A percentile compares a stretch with the other conserved stretches of the same genome.
Conservation (phyloP, 2,329 filamentous ascomycete genomes). For the Aureobasidium sp. region DNA sequence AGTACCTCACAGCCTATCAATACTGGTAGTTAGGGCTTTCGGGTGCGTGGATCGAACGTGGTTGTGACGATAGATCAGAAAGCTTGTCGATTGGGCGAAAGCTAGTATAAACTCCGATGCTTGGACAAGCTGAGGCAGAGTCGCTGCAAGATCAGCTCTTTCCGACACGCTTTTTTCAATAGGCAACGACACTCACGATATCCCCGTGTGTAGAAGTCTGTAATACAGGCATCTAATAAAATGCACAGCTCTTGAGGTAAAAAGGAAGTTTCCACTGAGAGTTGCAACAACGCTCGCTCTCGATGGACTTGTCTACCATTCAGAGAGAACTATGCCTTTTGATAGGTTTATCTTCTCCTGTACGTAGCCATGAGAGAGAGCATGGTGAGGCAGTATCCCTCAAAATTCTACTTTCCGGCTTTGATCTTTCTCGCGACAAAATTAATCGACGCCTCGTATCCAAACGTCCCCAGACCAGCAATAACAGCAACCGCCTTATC, state of each 20-base stretch:
- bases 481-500: slow-evolving; percentile 71
- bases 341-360: no score
- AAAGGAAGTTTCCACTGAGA: no score
- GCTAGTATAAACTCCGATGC: no score
- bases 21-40: no score
- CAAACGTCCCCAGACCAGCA: slow-evolving; percentile 50
- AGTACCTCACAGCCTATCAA: no score
- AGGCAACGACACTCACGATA: background rate
- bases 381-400: no score
- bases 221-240: no score
- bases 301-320: no score
- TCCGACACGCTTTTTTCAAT: background rate
- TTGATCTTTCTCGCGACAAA: slow-evolving; percentile 26
- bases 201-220: background rate
- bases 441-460: slow-evolving; percentile 39
- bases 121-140: background rate
- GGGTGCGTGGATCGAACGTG: background rate
- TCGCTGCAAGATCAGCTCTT: background rate
- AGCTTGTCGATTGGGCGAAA: background rate
- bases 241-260: no score
- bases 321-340: no score
- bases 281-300: no score
- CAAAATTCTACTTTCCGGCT: background rate
- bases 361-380: no score
- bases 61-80: background rate